phyloP scores from a whole-genome alignment of 2,329 filamentous ascomycete species.

The Leptographium radiaticola region DNA sequence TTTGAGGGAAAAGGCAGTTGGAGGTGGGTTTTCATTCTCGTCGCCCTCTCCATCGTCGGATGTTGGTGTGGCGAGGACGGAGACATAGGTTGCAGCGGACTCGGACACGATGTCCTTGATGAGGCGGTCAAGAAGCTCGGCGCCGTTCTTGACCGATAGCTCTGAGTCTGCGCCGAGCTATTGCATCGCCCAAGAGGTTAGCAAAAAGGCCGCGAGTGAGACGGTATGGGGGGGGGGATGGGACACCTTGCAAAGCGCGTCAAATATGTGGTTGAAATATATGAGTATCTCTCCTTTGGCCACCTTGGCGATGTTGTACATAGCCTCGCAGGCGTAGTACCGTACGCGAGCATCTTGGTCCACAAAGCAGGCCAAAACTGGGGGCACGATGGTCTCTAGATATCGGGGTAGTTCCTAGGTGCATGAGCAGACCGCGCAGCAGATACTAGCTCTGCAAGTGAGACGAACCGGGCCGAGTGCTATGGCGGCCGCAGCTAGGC shows the following conservation, averaged over 20 bases:
- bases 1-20: conserved; percentile 82
- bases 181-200: neutral
- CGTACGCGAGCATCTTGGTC: conserved; percentile 95
- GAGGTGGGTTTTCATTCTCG: conserved; percentile 34
- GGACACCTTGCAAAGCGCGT: conserved; percentile 81
- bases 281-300: conserved; percentile 94
- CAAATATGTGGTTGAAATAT: conserved; percentile 98
- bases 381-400: conserved; percentile 85
- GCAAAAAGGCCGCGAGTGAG: neutral
- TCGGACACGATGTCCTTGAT: conserved; percentile 95
- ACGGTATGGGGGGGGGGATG: neutral
- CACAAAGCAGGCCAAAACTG: conserved; percentile 91
- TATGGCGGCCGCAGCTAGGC: conserved; percentile 88
- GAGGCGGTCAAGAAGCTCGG: conserved; percentile 84
- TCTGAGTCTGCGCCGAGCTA: conserved; percentile 93
- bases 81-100: conserved; percentile 88
- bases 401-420: conserved; percentile 77
- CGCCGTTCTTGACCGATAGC: conserved; percentile 94
- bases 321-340: conserved; percentile 98
- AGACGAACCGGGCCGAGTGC: conserved; percentile 66
- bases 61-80: conserved; percentile 54
- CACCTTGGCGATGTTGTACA: conserved; percentile 99
- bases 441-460: conserved; percentile 22
- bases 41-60: conserved; percentile 10
- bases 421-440: neutral